phyloP scores from a whole-genome alignment of 2,329 filamentous ascomycete genomes.

The Aureobasidium sp. region DNA sequence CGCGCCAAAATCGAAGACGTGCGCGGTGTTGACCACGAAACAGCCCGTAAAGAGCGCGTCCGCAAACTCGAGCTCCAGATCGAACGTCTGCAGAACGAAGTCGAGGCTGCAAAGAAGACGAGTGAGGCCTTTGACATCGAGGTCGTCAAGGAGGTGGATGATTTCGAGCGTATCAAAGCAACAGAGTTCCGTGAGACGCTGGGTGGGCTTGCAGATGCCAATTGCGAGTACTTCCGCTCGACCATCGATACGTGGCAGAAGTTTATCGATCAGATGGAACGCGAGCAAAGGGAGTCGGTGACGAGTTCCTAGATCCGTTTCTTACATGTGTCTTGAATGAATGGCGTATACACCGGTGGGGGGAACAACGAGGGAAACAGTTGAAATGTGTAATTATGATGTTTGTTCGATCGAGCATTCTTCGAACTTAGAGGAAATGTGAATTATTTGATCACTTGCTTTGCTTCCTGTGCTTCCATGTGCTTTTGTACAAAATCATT shows the following conservation, averaged over 20 bases:
- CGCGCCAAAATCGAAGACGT: constrained; percentile 95
- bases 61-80: constrained; percentile 89
- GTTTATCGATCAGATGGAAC: constrained; percentile 84
- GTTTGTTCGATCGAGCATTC: neutral
- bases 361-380: neutral
- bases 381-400: constrained; percentile 3
- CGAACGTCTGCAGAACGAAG: constrained; percentile 80
- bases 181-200: constrained; percentile 85
- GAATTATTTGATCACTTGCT: neutral
- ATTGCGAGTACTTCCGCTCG: constrained; percentile 77
- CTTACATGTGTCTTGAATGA: no score
- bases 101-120: constrained; percentile 76
- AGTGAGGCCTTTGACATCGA: constrained; percentile 94
- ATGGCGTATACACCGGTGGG: no score
- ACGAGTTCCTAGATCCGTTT: neutral
- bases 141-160: constrained; percentile 82
- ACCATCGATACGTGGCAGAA: constrained; percentile 79
- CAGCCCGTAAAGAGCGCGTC: constrained; percentile 74
- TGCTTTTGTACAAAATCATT: no score
- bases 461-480: neutral
- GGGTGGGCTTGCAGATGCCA: constrained; percentile 71
- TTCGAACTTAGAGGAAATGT: neutral
- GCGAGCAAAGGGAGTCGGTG: constrained; percentile 37
- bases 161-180: constrained; percentile 96
- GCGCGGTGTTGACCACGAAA: constrained; percentile 91